phyloP scores from a whole-genome alignment of 2,329 filamentous ascomycete genomes.

The Polychaeton citri region DNA sequence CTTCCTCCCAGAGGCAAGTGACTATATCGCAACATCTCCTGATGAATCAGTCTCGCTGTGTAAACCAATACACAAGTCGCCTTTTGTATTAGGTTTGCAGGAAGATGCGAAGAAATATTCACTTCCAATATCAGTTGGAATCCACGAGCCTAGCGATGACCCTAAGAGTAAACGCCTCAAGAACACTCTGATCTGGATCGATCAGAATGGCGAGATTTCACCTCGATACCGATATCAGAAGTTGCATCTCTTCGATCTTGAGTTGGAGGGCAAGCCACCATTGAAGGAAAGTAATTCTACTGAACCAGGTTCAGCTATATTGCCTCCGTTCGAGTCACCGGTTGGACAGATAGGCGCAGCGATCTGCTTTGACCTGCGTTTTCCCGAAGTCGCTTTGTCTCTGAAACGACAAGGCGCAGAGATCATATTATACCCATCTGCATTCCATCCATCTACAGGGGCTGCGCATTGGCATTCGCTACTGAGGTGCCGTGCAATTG shows the following conservation, averaged over 20 bases:
- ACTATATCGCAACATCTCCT: constrained; percentile 66
- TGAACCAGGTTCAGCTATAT: constrained; percentile 51
- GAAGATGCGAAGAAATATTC: constrained; percentile 49
- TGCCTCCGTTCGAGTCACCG: constrained; percentile 57
- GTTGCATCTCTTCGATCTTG: constrained; percentile 69
- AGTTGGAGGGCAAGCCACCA: constrained; percentile 41
- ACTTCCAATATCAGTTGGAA: constrained; percentile 70
- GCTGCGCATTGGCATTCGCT: constrained; percentile 74
- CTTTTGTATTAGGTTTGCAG: constrained; percentile 66
- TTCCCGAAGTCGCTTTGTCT: constrained; percentile 59
- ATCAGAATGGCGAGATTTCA: constrained; percentile 43
- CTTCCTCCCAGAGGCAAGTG: constrained; percentile 83
- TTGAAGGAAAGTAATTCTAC: constrained; percentile 55
- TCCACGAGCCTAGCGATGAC: constrained; percentile 57
- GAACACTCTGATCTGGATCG: constrained; percentile 56
- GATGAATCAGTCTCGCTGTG: constrained; percentile 59
- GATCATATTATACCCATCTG: constrained; percentile 73
- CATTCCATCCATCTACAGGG: constrained; percentile 80
- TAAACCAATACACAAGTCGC: constrained; percentile 48
- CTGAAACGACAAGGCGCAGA: constrained; percentile 57
- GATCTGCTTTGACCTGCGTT: constrained; percentile 87
- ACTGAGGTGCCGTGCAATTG: constrained; percentile 68
- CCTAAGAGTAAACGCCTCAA: constrained; percentile 38
- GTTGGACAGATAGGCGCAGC: constrained; percentile 64
- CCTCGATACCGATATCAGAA: constrained; percentile 67